phyloP scores from a whole-genome alignment of 495 filamentous ascomycete species.

The Cercophora newfieldiana region DNA sequence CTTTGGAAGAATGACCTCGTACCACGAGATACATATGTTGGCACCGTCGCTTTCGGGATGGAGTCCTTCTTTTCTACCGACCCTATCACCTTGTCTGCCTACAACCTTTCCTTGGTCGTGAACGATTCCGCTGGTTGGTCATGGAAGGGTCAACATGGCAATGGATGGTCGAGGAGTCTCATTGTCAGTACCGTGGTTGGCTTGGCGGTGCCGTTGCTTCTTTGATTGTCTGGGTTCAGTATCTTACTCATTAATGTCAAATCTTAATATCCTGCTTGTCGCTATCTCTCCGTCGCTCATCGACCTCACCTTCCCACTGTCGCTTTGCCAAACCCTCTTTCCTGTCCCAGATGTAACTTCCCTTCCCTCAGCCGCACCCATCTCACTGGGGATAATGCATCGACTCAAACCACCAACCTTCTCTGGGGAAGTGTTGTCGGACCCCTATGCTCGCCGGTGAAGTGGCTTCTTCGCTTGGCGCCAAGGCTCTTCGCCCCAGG shows the following conservation, averaged over 20 bases:
- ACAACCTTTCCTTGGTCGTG: not conserved
- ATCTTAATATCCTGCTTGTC: not conserved
- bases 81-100: not conserved
- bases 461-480: no score
- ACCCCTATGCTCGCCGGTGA: no score
- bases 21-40: not conserved
- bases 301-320: no score
- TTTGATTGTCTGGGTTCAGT: not conserved
- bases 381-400: no score
- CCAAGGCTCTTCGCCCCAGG: no score
- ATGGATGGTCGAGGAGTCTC: not conserved
- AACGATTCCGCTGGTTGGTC: not conserved
- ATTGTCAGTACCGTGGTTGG: not conserved
- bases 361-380: no score
- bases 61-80: slow-evolving; percentile 4
- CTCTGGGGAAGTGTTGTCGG: no score
- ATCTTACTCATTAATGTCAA: not conserved
- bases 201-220: not conserved
- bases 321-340: no score
- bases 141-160: not conserved
- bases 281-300: not conserved
- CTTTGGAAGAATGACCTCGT: slow-evolving; percentile 10
- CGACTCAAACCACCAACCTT: no score
- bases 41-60: not conserved
- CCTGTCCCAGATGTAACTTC: no score